phyloP scores from a whole-genome alignment of 2,329 filamentous ascomycete species.

The Cadophora gregata region DNA sequence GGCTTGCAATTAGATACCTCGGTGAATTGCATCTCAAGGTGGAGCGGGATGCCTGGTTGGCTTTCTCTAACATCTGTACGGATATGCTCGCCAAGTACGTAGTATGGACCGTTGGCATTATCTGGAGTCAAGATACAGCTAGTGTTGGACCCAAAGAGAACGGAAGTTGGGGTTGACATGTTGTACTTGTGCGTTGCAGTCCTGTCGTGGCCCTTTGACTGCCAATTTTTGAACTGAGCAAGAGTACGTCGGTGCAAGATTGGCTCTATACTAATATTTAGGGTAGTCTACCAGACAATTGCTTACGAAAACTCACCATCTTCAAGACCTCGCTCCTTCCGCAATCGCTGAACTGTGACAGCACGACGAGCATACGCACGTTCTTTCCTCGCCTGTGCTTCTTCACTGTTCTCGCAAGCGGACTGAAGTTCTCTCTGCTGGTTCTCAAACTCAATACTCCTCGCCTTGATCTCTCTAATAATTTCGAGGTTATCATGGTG shows the following conservation, averaged over 20 bases:
- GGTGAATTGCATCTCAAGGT: constrained; percentile 59
- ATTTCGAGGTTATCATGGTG: constrained; percentile 23
- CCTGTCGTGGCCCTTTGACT: constrained; percentile 33
- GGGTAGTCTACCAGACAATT: not conserved
- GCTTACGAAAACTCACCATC: constrained; percentile 20
- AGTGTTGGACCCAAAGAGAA: constrained; percentile 51
- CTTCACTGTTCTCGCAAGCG: constrained; percentile 20
- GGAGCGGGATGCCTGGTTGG: constrained; percentile 55
- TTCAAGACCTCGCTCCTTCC: constrained; percentile 27
- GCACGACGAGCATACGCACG: constrained; percentile 25
- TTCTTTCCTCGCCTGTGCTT: constrained; percentile 21
- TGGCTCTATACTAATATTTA: constrained; percentile 38
- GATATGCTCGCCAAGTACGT: constrained; percentile 48
- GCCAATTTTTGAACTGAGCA: constrained; percentile 34
- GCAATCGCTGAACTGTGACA: constrained; percentile 26
- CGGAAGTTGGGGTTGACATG: constrained; percentile 43
- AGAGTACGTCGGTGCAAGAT: constrained; percentile 37
- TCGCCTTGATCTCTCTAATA: constrained; percentile 42
- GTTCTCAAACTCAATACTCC: constrained; percentile 43
- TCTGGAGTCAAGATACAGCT: constrained; percentile 58
- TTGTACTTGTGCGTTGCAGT: constrained; percentile 46
- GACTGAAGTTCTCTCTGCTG: constrained; percentile 5
- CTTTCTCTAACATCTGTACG: constrained; percentile 48
- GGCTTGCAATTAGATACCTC: constrained; percentile 59
- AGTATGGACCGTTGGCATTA: constrained; percentile 61